These are phyloP conservation scores for Hypoxylon sp. DNA, from an alignment of 2,329 filamentous ascomycete species.

Conservation along the genomic window DNA sequence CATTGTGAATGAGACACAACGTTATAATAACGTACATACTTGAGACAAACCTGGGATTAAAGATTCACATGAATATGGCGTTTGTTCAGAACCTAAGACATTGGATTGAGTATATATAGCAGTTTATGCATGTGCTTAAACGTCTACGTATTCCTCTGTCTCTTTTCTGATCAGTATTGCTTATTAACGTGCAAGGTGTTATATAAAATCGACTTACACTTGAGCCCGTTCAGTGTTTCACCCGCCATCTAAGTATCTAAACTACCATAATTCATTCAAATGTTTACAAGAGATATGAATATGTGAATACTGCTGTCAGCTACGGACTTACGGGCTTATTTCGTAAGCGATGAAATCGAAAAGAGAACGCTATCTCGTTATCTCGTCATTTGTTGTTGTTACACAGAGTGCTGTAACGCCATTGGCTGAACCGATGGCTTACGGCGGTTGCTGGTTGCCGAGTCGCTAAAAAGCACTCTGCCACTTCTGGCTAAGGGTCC, in stretches of 20 bases:
- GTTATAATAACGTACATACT: not conserved
- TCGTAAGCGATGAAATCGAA: not conserved
- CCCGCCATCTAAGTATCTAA: not conserved
- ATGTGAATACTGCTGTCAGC: not conserved
- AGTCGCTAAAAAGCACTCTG: conserved; percentile 11
- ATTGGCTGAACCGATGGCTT: conserved; percentile 26
- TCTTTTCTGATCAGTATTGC: not conserved
- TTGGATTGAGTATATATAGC: not conserved
- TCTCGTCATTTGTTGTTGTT: conserved; percentile 36
- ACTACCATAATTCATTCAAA: not conserved
- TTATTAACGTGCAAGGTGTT: not conserved
- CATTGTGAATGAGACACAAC: conserved; percentile 25
- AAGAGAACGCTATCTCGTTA: conserved; percentile 6
- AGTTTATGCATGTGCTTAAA: not conserved
- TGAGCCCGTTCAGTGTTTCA: not conserved
- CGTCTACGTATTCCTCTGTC: not conserved
- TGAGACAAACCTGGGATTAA: conserved; percentile 20
- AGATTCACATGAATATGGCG: not conserved
- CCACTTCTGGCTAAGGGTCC: conserved; percentile 20
- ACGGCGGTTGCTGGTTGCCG: conserved; percentile 18
- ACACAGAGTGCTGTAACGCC: conserved; percentile 4
- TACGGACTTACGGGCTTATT: not conserved
- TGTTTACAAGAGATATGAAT: not conserved
- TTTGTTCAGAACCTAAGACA: conserved; percentile 5
- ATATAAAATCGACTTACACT: not conserved